Evolutionary conservation across 352 stramenopile genomes (phyloP).

Genomic region (Phytophthora kernoviae): DNA sequence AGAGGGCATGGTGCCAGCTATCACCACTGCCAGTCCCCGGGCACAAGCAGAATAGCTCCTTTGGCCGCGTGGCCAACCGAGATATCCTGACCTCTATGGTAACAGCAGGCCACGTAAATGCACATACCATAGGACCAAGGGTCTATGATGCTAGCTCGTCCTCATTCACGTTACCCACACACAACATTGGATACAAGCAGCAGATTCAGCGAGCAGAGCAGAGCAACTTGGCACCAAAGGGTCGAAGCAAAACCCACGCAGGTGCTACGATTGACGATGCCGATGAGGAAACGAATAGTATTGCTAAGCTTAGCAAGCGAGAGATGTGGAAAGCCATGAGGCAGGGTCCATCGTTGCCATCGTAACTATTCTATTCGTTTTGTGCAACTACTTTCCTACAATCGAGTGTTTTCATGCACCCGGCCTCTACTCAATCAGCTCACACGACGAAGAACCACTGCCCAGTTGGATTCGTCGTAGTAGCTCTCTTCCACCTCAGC

Average conservation of each 20-base stretch:
- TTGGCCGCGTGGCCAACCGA: constrained; percentile 39
- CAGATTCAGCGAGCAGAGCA: constrained; percentile 21
- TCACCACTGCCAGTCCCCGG: constrained; percentile 6
- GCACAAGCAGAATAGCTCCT: constrained; percentile 25
- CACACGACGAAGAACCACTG: constrained; percentile 69
- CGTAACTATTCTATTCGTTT: constrained; percentile 19
- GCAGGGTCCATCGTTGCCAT: constrained; percentile 24
- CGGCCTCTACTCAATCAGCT: constrained; percentile 35
- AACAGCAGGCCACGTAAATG: constrained; percentile 46
- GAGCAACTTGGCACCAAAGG: not conserved
- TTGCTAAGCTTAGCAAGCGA: constrained; percentile 8
- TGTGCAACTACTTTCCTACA: constrained; percentile 1
- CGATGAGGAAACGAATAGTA: not conserved
- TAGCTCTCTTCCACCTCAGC: constrained; percentile 75
- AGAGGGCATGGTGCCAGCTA: constrained; percentile 3
- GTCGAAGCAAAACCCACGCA: constrained; percentile 2
- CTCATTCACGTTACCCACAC: constrained; percentile 28
- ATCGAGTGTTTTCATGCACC: not conserved
- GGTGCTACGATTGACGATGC: constrained; percentile 1
- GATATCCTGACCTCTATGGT: constrained; percentile 60
- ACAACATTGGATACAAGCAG: constrained; percentile 53
- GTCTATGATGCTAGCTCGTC: constrained; percentile 36
- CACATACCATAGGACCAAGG: constrained; percentile 34
- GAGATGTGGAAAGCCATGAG: constrained; percentile 47
- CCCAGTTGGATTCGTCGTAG: constrained; percentile 90